A percentile compares a stretch with the other conserved stretches of the same genome.
Evolutionary conservation across 805 yeast species (phyloP).

Genomic region (Candida silvicultrix): DNA sequence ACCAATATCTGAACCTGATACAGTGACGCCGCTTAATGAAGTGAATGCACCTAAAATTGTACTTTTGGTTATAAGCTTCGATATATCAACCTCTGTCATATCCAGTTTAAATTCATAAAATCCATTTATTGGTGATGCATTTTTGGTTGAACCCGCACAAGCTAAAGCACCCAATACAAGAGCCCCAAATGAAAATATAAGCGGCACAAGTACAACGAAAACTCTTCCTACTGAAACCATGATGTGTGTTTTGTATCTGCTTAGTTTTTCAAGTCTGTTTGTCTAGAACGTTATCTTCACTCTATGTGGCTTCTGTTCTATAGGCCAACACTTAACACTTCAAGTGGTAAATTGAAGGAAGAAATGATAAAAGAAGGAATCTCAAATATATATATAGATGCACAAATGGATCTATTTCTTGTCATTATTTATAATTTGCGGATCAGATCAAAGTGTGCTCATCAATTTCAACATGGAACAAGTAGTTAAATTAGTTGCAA

Average conservation of each 20-base stretch:
- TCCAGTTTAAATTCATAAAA: conserved; percentile 42
- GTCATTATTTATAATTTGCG: no score
- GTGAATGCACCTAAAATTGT: conserved; percentile 12
- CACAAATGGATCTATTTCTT: no score
- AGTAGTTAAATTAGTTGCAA: background rate
- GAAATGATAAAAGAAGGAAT: no score
- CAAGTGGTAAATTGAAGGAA: no score
- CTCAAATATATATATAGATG: no score
- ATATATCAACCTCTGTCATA: conserved; percentile 26
- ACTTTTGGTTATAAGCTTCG: conserved; percentile 1
- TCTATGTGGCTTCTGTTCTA: no score
- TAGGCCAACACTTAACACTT: no score
- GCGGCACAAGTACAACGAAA: conserved; percentile 11
- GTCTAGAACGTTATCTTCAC: no score
- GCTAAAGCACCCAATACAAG: conserved; percentile 39
- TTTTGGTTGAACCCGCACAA: conserved; percentile 41
- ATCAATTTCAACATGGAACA: background rate
- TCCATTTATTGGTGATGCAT: conserved; percentile 32
- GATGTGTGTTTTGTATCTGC: background rate
- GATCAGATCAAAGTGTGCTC: background rate
- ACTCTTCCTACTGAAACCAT: conserved; percentile 10
- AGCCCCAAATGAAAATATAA: conserved; percentile 31
- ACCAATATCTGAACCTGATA: conserved; percentile 24
- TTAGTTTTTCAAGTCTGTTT: background rate
- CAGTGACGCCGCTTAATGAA: conserved; percentile 8